Conservation (phyloP, 208 protist genomes). For the Entamoeba dispar region DNA sequence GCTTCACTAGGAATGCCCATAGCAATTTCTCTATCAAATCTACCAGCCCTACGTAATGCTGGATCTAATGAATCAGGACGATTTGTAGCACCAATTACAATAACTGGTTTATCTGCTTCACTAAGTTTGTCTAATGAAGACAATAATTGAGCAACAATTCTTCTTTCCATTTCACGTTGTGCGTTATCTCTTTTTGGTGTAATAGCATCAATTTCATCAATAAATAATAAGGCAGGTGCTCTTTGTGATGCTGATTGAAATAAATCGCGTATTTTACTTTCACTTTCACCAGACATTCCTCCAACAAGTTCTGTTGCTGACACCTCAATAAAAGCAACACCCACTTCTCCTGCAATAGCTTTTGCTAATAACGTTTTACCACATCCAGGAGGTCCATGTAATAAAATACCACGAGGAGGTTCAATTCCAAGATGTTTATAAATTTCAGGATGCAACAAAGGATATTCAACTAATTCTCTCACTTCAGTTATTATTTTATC, state of each 20-base stretch:
- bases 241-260: slow-evolving; percentile 45
- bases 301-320: slow-evolving; percentile 76
- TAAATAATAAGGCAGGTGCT: slow-evolving; percentile 87
- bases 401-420: slow-evolving; percentile 6
- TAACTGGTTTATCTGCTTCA: slow-evolving; percentile 21
- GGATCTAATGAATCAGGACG: slow-evolving; percentile 55
- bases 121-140: slow-evolving; percentile 75
- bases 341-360: slow-evolving; percentile 21
- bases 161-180: slow-evolving; percentile 80
- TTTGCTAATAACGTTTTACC: slow-evolving; percentile 25
- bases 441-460: slow-evolving; percentile 54
- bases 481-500: slow-evolving; percentile 98
- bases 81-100: slow-evolving; percentile 47
- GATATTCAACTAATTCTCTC: slow-evolving; percentile 94
- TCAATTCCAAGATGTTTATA: neutral
- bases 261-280: slow-evolving; percentile 75
- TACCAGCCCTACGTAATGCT: slow-evolving; percentile 70
- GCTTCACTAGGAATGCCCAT: slow-evolving; percentile 74
- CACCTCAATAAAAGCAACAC: slow-evolving; percentile 57
- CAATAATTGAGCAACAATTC: slow-evolving; percentile 89
- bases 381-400: slow-evolving; percentile 23
- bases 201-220: slow-evolving; percentile 93
- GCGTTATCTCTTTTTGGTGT: slow-evolving; percentile 65
- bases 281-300: slow-evolving; percentile 89
- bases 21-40: slow-evolving; percentile 84